A percentile compares a stretch with the other conserved stretches of the same genome.
Conservation (phyloP, 306 rosid genomes). For the Carpinus viminea region DNA sequence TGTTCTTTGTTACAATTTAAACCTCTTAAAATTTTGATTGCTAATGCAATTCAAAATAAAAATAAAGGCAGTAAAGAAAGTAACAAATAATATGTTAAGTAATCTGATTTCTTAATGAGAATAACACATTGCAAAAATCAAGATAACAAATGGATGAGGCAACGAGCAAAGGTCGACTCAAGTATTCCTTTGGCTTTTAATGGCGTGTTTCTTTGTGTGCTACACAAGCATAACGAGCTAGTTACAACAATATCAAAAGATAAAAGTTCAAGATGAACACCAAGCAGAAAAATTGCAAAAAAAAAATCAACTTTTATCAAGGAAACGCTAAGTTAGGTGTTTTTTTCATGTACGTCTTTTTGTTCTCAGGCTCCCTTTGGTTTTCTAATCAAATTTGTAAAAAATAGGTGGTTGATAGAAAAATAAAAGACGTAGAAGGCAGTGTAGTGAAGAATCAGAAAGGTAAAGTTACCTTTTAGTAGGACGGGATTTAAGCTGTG, state of each 20-base stretch:
- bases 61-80: not conserved
- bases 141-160: not conserved
- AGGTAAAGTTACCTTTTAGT: conserved; percentile 64
- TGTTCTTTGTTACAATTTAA: not conserved
- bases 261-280: not conserved
- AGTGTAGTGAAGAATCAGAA: not conserved
- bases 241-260: not conserved
- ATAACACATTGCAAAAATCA: not conserved
- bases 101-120: not conserved
- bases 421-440: conserved; percentile 12
- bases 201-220: not conserved
- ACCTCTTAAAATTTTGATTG: not conserved
- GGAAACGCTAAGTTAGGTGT: not conserved
- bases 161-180: not conserved
- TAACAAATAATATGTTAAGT: not conserved
- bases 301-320: not conserved
- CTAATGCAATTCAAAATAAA: not conserved
- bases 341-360: no score
- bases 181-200: not conserved
- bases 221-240: not conserved
- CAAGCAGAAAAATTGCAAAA: not conserved
- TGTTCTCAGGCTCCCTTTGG: no score
- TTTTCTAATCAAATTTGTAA: no score
- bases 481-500: conserved; percentile 82
- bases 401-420: not conserved